Percentiles rank a stretch among this genome's conserved stretches.
phyloP scores from a whole-genome alignment of 257 asterid species.

The Jacaranda copaia region DNA sequence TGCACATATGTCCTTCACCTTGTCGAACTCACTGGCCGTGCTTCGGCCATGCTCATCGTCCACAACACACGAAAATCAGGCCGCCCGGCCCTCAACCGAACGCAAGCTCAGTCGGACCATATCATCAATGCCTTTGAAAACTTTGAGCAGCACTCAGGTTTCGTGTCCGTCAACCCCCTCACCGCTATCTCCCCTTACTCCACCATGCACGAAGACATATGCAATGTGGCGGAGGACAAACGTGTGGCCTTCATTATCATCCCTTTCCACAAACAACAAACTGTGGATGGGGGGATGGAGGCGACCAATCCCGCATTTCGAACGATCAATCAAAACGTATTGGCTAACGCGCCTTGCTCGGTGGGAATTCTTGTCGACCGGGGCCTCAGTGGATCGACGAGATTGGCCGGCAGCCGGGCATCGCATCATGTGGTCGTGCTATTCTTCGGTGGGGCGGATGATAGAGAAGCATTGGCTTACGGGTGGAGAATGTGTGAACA shows the following conservation, averaged over 20 bases:
- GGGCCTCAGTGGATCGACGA: constrained; percentile 77
- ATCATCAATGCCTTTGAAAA: constrained; percentile 89
- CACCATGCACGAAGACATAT: constrained; percentile 92
- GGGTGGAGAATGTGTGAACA: constrained; percentile 80
- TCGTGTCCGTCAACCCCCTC: constrained; percentile 72
- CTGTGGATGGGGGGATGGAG: constrained; percentile 97
- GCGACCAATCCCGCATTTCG: constrained; percentile 73
- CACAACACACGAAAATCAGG: constrained; percentile 70
- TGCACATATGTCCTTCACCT: constrained; percentile 80
- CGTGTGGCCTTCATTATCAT: constrained; percentile 69
- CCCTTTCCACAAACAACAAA: constrained; percentile 94
- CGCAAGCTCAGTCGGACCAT: constrained; percentile 91
- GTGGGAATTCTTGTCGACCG: constrained; percentile 90
- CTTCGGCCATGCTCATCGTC: constrained; percentile 93
- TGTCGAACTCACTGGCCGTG: constrained; percentile 92
- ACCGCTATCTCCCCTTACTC: constrained; percentile 95
- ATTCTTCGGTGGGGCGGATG: constrained; percentile 94
- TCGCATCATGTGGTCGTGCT: constrained; percentile 66
- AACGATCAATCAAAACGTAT: constrained; percentile 74
- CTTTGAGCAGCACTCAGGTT: constrained; percentile 69
- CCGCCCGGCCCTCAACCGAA: constrained; percentile 71
- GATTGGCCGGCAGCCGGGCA: constrained; percentile 58
- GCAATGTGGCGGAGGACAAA: constrained; percentile 83
- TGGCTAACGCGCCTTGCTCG: constrained; percentile 84
- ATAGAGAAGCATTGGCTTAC: constrained; percentile 82